Conservation (phyloP, 2,329 filamentous ascomycete species). For the Nectriaceae sp. region DNA sequence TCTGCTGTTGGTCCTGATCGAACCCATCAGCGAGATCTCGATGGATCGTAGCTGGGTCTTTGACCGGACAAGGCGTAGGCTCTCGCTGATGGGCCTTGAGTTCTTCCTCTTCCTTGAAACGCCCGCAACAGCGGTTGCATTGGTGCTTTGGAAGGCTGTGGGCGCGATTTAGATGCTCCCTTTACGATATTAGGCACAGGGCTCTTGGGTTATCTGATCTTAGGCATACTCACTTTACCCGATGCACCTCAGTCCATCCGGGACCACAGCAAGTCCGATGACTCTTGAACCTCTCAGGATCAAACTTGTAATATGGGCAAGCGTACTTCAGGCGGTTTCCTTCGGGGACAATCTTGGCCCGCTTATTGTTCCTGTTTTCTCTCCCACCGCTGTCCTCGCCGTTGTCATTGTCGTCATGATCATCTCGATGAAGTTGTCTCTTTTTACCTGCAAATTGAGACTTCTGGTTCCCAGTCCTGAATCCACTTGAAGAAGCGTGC, state of each 20-base stretch:
- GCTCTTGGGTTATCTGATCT: not conserved
- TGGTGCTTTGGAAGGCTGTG: constrained; percentile 22
- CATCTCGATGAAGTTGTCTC: not conserved
- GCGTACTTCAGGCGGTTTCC: constrained; percentile 32
- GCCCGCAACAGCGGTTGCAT: constrained; percentile 20
- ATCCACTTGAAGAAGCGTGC: constrained; percentile 17
- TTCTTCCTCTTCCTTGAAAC: constrained; percentile 18
- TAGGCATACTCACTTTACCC: constrained; percentile 25
- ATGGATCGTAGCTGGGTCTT: constrained; percentile 11
- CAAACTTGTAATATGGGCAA: constrained; percentile 39
- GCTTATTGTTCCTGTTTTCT: constrained; percentile 37
- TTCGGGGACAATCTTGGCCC: constrained; percentile 36
- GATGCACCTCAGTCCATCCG: constrained; percentile 22
- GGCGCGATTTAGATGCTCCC: constrained; percentile 25
- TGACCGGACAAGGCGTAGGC: constrained; percentile 17
- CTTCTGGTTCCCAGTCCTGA: constrained; percentile 19
- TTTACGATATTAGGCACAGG: constrained; percentile 4
- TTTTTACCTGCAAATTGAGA: not conserved
- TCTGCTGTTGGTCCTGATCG: constrained; percentile 23
- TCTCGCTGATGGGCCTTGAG: constrained; percentile 24
- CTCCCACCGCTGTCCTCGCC: constrained; percentile 31
- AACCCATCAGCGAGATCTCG: constrained; percentile 23
- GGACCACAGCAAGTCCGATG: constrained; percentile 26
- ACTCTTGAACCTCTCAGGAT: constrained; percentile 28
- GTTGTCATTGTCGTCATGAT: constrained; percentile 2